Evolutionary conservation across 164 flowering plant species (phyloP).

Genomic region (Umbellularia californica): DNA sequence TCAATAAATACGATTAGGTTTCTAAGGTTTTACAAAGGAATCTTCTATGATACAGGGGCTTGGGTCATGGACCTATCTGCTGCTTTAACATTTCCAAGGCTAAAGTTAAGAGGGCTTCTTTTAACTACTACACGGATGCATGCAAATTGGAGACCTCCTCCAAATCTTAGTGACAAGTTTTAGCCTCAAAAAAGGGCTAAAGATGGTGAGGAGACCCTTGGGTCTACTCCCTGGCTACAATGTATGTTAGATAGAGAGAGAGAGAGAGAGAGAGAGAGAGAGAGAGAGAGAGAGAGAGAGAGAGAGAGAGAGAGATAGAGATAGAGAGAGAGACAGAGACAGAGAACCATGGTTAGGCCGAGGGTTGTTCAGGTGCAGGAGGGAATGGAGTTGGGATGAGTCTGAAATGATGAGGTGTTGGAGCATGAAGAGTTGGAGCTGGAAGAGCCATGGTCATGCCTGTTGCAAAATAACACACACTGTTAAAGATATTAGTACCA

Average conservation of each 20-base stretch:
- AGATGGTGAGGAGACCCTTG: conserved; percentile 21
- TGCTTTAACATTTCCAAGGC: conserved; percentile 37
- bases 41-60: no score
- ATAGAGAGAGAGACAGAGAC: conserved; percentile 20
- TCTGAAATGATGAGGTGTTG: conserved; percentile 64
- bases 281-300: conserved; percentile 16
- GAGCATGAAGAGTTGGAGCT: conserved; percentile 39
- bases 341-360: conserved; percentile 79
- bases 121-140: conserved; percentile 33
- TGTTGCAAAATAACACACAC: conserved; percentile 88
- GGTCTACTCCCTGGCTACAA: conserved; percentile 24
- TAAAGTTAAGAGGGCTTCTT: conserved; percentile 6
- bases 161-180: conserved; percentile 22
- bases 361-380: conserved; percentile 42
- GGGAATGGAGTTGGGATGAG: conserved; percentile 19
- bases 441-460: conserved; percentile 79
- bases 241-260: conserved; percentile 13
- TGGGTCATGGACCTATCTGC: not conserved
- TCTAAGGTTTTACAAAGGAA: no score
- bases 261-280: conserved; percentile 20
- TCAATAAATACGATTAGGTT: no score
- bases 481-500: conserved; percentile 70
- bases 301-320: conserved; percentile 21
- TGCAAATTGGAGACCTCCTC: conserved; percentile 17
- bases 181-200: conserved; percentile 48